Base-by-base conservation (phyloP, 768 basidiomycete species). In the Psilocybe subaeruginosa region DNA sequence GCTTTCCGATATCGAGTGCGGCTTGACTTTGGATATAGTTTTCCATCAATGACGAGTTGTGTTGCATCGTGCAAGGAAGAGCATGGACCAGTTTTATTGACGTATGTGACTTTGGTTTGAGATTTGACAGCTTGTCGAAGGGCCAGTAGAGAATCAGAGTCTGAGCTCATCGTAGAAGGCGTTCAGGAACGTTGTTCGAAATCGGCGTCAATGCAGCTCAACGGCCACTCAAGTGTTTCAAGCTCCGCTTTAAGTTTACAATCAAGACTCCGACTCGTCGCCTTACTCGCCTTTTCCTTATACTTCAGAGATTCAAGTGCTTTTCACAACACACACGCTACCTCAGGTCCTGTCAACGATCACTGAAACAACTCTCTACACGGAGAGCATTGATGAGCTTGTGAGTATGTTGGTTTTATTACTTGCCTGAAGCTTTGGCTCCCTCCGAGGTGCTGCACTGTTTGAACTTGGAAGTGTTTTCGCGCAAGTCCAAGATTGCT, bases 1-100 rank as follows among this genome's bases (percentile, higher is more conserved):
- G 84, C 87, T 69, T 88, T 90, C 56, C 86, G 83, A 73, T 92
- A 92, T 37, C 96, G 85, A 1, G 96, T 97, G 19, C 88, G 80
- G 2, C 82, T 80, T 7, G 86, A 81, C 74, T 96, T 96, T 37
- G 87, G 84, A n/a, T 95, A 77, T 17, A 82, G 75, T 16, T 75
- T 69, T 37, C 76, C 68, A 8, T 83, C 80, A 65, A 92, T 79
- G 31, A 85, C 81, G 59, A 95, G 74, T 66, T 90, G 85, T 0
- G 89, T 86, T 1, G 89, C 90, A n/a, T 77, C 68, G 8, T 77
- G 75, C 35, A 92, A 79, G 0, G 82, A 80, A 6, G 77, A 54
- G 16, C 78, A 79, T 7, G 84, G 78, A 5, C 79, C 74, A 46
- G 73, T 75, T 35, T 73, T 62, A 43, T 73, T 77, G 7, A 77